Base-by-base conservation (phyloP, 202 grass and related monocot species). In the Panicum virgatum region DNA sequence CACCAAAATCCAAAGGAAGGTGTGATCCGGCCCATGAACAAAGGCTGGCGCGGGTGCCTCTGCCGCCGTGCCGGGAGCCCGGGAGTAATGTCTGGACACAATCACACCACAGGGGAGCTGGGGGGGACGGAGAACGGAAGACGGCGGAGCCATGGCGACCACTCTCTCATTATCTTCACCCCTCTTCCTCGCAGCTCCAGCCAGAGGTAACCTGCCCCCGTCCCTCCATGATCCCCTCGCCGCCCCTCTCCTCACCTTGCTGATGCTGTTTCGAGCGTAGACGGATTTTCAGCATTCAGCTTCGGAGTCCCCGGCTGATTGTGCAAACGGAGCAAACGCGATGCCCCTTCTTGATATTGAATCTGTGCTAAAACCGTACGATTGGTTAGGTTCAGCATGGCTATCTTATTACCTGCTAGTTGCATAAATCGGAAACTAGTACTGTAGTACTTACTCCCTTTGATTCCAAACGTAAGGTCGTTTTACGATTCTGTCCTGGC, bases 141-240 rank as follows among this genome's bases (percentile, higher is more conserved):
- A n/a, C 15, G 38, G 39, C 19, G 51, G 39, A 50, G 73, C 82
- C 73, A 86, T 86, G 88, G 66, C 83, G 43, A 76, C 87, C 77
- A 70, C 87, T 47, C 87, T 81, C 77, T 85, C 77, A 15, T 80
- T 89, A 81, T 89, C 87, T 66, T 70, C 70, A 54, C 82, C 69
- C 23, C 36, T 84, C 61, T 80, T 88, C 87, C 53, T 85, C 44
- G 69, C 76, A 11, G 62, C 76, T 89, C 82, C 63, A 6, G 25
- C 87, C 70, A 85, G 50, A 89, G 87, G 87, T 89, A 89, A 46
- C 34, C 76, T 38, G 30, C 76, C 32, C n/a, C 61, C 61, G 22
- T 30, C 29, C 22, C 69, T 75, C 62, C 72, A 52, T 18, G 43
- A 56, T 70, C 38, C 30, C 53, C 63, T 32, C 64, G 7, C 47